phyloP scores from a whole-genome alignment of 2,329 filamentous ascomycete species.

The Pseudopithomyces chartarum region DNA sequence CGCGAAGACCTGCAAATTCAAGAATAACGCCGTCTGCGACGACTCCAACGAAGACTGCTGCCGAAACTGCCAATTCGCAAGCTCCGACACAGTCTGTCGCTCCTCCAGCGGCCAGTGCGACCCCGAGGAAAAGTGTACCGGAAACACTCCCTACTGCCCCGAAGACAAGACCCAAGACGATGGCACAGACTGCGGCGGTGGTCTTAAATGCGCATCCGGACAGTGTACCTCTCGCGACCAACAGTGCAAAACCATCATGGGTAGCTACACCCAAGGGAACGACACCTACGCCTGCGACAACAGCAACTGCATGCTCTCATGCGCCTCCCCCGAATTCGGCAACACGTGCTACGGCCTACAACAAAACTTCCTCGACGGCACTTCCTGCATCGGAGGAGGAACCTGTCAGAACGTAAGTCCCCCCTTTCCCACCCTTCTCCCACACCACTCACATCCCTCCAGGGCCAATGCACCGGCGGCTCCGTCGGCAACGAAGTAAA shows the following conservation, averaged over 20 bases:
- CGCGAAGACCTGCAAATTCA: conserved; percentile 84
- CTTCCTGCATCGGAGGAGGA: conserved; percentile 79
- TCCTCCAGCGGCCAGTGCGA: conserved; percentile 81
- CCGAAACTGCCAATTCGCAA: conserved; percentile 70
- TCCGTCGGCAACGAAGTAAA: conserved; percentile 72
- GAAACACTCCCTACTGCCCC: conserved; percentile 74
- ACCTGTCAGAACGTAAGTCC: conserved; percentile 70
- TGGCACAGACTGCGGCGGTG: conserved; percentile 72
- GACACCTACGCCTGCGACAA: conserved; percentile 79
- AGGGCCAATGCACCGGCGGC: conserved; percentile 75
- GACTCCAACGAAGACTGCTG: conserved; percentile 88
- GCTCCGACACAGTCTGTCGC: conserved; percentile 76
- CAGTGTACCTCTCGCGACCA: conserved; percentile 92
- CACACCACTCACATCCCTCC: not conserved
- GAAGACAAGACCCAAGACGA: conserved; percentile 71
- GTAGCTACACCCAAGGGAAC: conserved; percentile 72
- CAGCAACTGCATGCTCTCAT: conserved; percentile 76
- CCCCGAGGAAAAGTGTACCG: conserved; percentile 80
- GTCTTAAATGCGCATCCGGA: conserved; percentile 81
- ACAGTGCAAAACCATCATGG: conserved; percentile 87
- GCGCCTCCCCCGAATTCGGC: conserved; percentile 71
- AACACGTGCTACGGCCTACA: conserved; percentile 75
- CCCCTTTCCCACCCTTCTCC: not conserved
- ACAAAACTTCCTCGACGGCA: conserved; percentile 94
- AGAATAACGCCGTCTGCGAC: conserved; percentile 73